A percentile compares a stretch with the other conserved stretches of the same genome.
phyloP scores from a whole-genome alignment of 2,329 filamentous ascomycete species.

The Coniochaeta sp. region DNA sequence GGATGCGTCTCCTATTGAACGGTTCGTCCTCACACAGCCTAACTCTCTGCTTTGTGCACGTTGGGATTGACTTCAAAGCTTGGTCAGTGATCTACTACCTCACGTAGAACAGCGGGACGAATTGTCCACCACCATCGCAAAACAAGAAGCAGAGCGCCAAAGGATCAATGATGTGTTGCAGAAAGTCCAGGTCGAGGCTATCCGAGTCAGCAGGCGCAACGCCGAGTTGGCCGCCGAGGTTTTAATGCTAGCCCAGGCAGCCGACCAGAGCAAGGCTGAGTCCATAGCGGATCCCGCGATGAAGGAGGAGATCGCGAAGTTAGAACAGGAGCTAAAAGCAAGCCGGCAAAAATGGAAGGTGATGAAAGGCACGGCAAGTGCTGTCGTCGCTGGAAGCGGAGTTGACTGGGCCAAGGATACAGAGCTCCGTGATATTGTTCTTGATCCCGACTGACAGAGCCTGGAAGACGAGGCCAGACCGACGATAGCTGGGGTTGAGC shows the following conservation, averaged over 20 bases:
- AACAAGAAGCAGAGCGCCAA: conserved; percentile 45
- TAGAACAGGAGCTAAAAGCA: conserved; percentile 52
- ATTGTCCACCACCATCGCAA: conserved; percentile 55
- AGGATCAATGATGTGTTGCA: conserved; percentile 44
- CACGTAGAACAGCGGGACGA: conserved; percentile 60
- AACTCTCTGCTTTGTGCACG: neutral
- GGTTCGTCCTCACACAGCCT: conserved; percentile 36
- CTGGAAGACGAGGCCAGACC: neutral
- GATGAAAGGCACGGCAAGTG: conserved; percentile 72
- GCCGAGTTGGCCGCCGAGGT: conserved; percentile 54
- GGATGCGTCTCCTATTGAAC: conserved; percentile 57
- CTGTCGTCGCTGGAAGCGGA: conserved; percentile 72
- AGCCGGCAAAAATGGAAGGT: conserved; percentile 63
- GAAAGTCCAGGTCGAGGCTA: conserved; percentile 48
- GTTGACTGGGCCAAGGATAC: conserved; percentile 72
- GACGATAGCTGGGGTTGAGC: neutral
- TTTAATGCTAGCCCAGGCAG: conserved; percentile 47
- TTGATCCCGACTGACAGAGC: conserved; percentile 50
- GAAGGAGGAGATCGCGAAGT: conserved; percentile 45
- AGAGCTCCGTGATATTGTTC: conserved; percentile 59
- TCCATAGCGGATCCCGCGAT: conserved; percentile 37
- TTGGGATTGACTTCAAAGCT: neutral
- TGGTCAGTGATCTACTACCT: conserved; percentile 55
- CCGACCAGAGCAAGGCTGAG: conserved; percentile 30
- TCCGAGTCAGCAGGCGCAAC: conserved; percentile 52